These are phyloP conservation scores for Colletotrichum melonis DNA, from an alignment of 2,329 filamentous ascomycete genomes.

Conservation along the genomic window DNA sequence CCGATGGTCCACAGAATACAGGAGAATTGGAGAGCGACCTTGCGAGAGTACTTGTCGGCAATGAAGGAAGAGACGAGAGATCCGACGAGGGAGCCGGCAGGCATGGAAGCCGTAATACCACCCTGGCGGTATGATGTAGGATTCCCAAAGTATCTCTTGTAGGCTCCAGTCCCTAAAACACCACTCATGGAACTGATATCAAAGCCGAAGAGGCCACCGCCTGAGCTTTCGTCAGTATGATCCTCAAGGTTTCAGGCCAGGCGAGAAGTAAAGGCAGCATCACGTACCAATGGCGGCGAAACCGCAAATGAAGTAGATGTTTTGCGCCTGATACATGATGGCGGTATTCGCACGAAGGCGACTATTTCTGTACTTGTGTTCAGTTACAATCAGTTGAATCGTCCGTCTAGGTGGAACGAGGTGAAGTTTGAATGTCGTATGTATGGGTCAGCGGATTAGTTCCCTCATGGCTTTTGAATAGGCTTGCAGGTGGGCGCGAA, in stretches of 20 bases:
- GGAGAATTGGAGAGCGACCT: constrained; percentile 59
- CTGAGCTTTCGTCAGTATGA: constrained; percentile 48
- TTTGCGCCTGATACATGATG: constrained; percentile 57
- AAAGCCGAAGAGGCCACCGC: constrained; percentile 81
- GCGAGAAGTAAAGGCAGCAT: background rate
- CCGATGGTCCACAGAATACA: constrained; percentile 64
- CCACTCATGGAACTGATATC: constrained; percentile 82
- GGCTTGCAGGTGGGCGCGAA: background rate
- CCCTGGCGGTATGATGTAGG: constrained; percentile 70
- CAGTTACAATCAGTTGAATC: background rate
- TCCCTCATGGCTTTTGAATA: background rate
- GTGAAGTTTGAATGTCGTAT: background rate
- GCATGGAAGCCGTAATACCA: constrained; percentile 79
- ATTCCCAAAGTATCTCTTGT: constrained; percentile 78
- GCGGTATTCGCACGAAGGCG: constrained; percentile 15
- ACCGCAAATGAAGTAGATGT: constrained; percentile 70
- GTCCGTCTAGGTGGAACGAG: background rate
- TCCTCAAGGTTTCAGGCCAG: too few species aligned
- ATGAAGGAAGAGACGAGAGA: constrained; percentile 62
- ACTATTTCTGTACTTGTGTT: background rate
- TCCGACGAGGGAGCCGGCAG: constrained; percentile 76
- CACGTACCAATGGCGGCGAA: constrained; percentile 70
- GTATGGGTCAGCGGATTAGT: background rate
- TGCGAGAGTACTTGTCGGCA: constrained; percentile 62
- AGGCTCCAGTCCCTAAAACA: constrained; percentile 74